phyloP scores from a whole-genome alignment of 805 yeast genomes.

The Spathaspora girioi region DNA sequence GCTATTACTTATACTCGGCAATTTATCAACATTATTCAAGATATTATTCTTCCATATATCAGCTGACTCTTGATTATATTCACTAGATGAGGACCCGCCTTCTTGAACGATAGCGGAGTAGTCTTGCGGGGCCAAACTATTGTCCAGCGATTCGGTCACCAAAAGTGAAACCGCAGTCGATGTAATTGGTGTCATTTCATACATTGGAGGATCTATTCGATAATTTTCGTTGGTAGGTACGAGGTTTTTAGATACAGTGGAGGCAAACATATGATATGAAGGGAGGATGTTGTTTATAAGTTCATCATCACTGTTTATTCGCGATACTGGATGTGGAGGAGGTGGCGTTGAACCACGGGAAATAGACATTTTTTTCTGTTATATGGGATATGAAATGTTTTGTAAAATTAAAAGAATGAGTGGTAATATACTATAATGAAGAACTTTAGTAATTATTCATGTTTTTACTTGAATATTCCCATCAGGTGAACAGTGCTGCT shows the following conservation, averaged over 20 bases:
- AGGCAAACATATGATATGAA: slow-evolving; percentile 42
- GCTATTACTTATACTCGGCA: slow-evolving; percentile 30
- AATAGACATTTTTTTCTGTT: too few species aligned
- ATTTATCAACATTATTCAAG: slow-evolving; percentile 38
- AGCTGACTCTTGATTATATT: slow-evolving; percentile 22
- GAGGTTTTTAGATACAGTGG: slow-evolving; percentile 36
- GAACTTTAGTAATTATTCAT: background rate
- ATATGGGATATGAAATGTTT: too few species aligned
- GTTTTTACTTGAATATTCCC: too few species aligned
- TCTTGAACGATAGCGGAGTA: slow-evolving; percentile 4
- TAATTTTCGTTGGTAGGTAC: slow-evolving; percentile 37
- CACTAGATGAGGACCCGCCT: slow-evolving; percentile 4
- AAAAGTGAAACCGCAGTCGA: slow-evolving; percentile 11
- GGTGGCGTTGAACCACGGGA: background rate
- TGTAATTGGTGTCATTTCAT: slow-evolving; percentile 20
- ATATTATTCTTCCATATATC: slow-evolving; percentile 40
- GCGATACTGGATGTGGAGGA: slow-evolving; percentile 1
- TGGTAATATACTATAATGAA: background rate
- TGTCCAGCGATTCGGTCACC: background rate
- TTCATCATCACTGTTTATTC: slow-evolving; percentile 15
- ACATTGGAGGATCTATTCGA: slow-evolving; percentile 35
- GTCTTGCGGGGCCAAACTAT: slow-evolving; percentile 6
- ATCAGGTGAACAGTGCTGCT: background rate
- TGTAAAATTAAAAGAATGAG: background rate
- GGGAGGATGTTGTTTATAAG: slow-evolving; percentile 35